Base-by-base conservation (phyloP, 1,284 basidiomycete genomes). In the Ustilago crameri region DNA sequence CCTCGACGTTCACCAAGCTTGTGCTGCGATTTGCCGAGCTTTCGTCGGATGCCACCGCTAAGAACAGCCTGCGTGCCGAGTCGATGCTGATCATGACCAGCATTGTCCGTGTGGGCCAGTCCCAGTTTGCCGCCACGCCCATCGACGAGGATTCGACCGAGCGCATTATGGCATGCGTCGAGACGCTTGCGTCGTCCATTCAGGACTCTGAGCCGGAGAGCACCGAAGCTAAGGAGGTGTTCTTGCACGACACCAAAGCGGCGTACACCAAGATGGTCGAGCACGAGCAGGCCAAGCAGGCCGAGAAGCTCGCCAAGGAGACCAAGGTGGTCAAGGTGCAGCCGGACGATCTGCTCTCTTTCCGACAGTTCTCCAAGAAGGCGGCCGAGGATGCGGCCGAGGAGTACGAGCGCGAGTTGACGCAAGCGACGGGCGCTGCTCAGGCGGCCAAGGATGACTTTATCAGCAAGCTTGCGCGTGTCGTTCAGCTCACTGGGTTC, bases 81-180 rank as follows among this genome's bases (percentile, higher is more conserved):
- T 90, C 93, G 3, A 98, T 98, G 92, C 87, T 98, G 61, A 94
- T 98, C 82, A 98, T 99, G 95, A 91, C 93, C 2, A 96, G 93
- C 17, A 88, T 96, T 80, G 92, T 98, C 78, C 93, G 95, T 48
- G 93, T 98, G 47, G 96, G 96, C 40, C 95, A 98, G 85, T 95
- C 93, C 62, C 95, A 95, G 83, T 96, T 96, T 77, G 92, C 91
- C 40, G 89, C 91, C 0, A 90, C 91, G 2, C 91, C 92, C 15
- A 98, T 98, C 75, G 96, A 99, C 85, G 96, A 98, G 84, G 96
- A 99, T 84, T 95, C 93, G 23, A 91, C 90, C 76, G 96, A 98
- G 84, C 91, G 96, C 20, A 95, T 99, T 84, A 90, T 97, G 88
- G 93, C 91, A 84, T 99, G 96, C 85, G 91, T 99, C 54, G 92